These are phyloP conservation scores for Pyrus bretschneideri DNA, from an alignment of 306 rosid species.

Conservation along the genomic window DNA sequence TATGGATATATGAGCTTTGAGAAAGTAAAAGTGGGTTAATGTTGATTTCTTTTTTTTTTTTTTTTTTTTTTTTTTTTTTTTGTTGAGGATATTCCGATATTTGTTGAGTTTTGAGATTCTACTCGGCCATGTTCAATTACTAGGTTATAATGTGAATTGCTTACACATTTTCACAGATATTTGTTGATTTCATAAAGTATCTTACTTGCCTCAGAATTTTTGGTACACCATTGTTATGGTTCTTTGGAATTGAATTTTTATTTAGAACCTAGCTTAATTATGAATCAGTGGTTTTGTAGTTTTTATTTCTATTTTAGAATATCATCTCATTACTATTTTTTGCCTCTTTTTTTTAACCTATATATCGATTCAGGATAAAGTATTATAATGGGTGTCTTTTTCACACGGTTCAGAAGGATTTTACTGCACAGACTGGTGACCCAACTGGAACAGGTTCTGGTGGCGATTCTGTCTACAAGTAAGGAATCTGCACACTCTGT, in stretches of 20 bases:
- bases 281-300: neutral
- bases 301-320: neutral
- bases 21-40: neutral
- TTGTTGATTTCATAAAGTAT: neutral
- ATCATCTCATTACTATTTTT: conserved; percentile 3
- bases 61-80: no score
- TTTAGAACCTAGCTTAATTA: neutral
- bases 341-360: neutral
- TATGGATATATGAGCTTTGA: neutral
- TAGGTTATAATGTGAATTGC: neutral
- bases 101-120: neutral
- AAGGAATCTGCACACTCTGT: neutral
- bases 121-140: neutral
- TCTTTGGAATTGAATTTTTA: neutral
- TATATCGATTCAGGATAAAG: conserved; percentile 48
- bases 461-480: conserved; percentile 83
- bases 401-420: conserved; percentile 86
- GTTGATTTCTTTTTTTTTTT: neutral
- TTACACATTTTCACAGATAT: neutral
- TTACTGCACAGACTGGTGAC: conserved; percentile 93
- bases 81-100: neutral
- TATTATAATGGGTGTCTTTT: conserved; percentile 81
- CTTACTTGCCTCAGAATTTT: neutral
- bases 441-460: conserved; percentile 76
- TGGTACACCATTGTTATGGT: neutral